Evolutionary conservation across 768 basidiomycete genomes (phyloP).

Genomic region (Leccinum variicolor): DNA sequence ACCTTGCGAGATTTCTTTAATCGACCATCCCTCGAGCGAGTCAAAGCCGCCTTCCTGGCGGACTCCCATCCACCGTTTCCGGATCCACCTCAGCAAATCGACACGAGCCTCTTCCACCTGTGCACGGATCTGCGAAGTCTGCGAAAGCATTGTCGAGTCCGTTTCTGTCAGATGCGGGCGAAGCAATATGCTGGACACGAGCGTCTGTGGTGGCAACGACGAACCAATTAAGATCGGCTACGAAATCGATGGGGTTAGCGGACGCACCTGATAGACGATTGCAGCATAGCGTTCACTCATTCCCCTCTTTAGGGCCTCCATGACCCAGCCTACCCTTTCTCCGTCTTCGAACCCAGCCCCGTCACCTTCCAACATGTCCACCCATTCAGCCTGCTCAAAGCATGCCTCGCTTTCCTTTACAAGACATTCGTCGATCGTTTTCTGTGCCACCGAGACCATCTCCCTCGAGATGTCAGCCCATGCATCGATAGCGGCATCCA

Average conservation of each 20-base stretch:
- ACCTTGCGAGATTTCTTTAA: slow-evolving; percentile 71
- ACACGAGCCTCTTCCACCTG: slow-evolving; percentile 68
- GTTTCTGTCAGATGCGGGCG: slow-evolving; percentile 60
- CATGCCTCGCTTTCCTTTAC: slow-evolving; percentile 58
- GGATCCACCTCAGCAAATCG: slow-evolving; percentile 55
- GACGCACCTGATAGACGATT: slow-evolving; percentile 69
- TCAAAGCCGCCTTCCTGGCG: slow-evolving; percentile 80
- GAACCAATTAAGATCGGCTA: background rate
- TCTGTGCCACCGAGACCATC: slow-evolving; percentile 63
- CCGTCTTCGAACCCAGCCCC: slow-evolving; percentile 73
- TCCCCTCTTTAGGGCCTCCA: slow-evolving; percentile 61
- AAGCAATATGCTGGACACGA: slow-evolving; percentile 71
- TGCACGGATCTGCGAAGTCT: slow-evolving; percentile 66
- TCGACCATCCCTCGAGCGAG: slow-evolving; percentile 77
- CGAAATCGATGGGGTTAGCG: background rate
- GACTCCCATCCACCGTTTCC: slow-evolving; percentile 72
- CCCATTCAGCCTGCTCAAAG: slow-evolving; percentile 69
- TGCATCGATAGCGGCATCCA: slow-evolving; percentile 56
- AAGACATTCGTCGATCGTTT: slow-evolving; percentile 59
- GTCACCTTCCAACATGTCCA: slow-evolving; percentile 69
- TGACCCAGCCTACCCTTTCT: slow-evolving; percentile 75
- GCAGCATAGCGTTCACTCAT: slow-evolving; percentile 64
- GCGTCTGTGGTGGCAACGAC: slow-evolving; percentile 39
- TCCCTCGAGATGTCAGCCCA: slow-evolving; percentile 41
- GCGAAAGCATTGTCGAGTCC: slow-evolving; percentile 57